Percentiles rank a stretch among this genome's conserved stretches.
Evolutionary conservation across 495 filamentous ascomycete species (phyloP).

Genomic region (Hyaloscypha variabilis): DNA sequence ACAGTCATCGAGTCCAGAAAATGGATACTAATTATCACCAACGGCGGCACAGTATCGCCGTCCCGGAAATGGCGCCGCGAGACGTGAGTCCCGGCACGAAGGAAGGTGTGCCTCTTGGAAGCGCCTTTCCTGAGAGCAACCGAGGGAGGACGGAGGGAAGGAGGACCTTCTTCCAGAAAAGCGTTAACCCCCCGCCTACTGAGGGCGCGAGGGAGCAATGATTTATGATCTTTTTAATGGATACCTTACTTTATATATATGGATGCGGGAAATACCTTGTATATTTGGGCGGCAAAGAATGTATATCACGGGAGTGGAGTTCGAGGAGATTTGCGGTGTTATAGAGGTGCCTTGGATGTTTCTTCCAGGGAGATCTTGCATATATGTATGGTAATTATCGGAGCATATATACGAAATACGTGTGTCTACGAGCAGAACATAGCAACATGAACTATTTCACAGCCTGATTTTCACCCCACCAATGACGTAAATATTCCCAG

Average conservation of each 20-base stretch:
- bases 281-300: not conserved
- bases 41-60: not conserved
- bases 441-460: too few species aligned
- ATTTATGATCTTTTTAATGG: not conserved
- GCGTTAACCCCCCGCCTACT: slow-evolving; percentile 22
- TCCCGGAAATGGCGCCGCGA: not conserved
- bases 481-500: too few species aligned
- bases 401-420: too few species aligned
- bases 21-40: not conserved
- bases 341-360: not conserved
- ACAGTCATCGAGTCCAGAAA: slow-evolving; percentile 13
- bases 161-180: slow-evolving; percentile 23
- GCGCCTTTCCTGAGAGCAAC: not conserved
- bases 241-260: not conserved
- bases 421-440: too few species aligned
- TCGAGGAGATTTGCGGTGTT: not conserved
- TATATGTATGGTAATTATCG: too few species aligned
- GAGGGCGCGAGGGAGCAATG: not conserved
- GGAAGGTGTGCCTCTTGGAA: not conserved
- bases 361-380: not conserved
- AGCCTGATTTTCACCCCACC: too few species aligned
- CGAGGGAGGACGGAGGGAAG: slow-evolving; percentile 18
- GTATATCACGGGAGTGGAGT: not conserved
- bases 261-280: not conserved
- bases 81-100: not conserved